These are phyloP conservation scores for Glycine tomentella DNA, from an alignment of 306 rosid species.

Conservation along the genomic window DNA sequence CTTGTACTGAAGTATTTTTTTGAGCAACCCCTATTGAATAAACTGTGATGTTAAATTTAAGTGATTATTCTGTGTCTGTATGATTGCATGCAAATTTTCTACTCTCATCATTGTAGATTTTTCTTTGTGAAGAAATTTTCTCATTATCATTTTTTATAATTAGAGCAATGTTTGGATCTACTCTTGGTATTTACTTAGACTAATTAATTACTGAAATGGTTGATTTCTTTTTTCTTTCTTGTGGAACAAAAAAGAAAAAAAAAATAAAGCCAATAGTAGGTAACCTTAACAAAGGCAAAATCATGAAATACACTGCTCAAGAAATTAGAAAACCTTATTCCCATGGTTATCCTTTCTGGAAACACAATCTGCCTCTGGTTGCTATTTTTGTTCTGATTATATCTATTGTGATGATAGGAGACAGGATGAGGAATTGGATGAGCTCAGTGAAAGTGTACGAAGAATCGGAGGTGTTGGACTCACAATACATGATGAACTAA, in stretches of 20 bases:
- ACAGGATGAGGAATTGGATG: conserved; percentile 96
- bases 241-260: background rate
- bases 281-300: conserved; percentile 11
- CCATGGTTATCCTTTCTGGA: background rate
- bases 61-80: background rate
- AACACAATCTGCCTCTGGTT: conserved; percentile 34
- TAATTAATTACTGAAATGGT: conserved; percentile 26
- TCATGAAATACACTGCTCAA: conserved; percentile 24
- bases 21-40: conserved; percentile 10
- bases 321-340: conserved; percentile 4
- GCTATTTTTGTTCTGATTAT: conserved; percentile 36
- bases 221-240: conserved; percentile 16
- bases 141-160: background rate
- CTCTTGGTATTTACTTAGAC: background rate
- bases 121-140: background rate
- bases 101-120: conserved; percentile 12
- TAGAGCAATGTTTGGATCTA: conserved; percentile 21
- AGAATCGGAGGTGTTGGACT: conserved; percentile 97
- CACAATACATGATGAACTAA: conserved; percentile 90
- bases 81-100: conserved; percentile 1
- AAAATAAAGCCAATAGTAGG: background rate
- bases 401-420: conserved; percentile 58
- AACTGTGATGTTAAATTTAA: conserved; percentile 11
- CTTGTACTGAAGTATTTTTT: conserved; percentile 18
- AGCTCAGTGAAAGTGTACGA: conserved; percentile 84